Evolutionary conservation across 805 yeast genomes (phyloP).

Genomic region (Kodamaea laetipori): DNA sequence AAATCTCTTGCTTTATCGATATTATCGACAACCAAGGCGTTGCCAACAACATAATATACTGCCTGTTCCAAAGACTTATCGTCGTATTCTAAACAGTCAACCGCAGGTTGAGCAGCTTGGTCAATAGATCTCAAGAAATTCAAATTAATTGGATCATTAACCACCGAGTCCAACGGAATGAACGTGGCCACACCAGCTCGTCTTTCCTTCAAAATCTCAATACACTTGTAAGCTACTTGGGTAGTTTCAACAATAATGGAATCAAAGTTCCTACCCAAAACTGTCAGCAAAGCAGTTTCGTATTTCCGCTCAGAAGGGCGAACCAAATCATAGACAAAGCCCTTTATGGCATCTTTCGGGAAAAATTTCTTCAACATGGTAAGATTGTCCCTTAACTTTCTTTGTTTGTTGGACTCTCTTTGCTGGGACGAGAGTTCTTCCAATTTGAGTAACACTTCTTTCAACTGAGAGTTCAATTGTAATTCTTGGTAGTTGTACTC

Average conservation of each 20-base stretch:
- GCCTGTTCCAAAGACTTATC: conserved; percentile 74
- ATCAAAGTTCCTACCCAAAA: conserved; percentile 78
- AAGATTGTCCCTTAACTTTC: conserved; percentile 70
- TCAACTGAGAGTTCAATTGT: conserved; percentile 63
- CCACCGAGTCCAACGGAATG: conserved; percentile 80
- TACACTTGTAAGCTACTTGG: conserved; percentile 70
- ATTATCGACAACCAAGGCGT: conserved; percentile 74
- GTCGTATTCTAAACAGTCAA: conserved; percentile 69
- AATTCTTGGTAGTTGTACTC: conserved; percentile 49
- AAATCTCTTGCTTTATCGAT: conserved; percentile 67
- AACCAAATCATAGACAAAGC: conserved; percentile 77
- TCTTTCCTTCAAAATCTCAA: conserved; percentile 79
- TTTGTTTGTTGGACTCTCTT: conserved; percentile 73
- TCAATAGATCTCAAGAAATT: conserved; percentile 55
- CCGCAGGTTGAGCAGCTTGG: conserved; percentile 60
- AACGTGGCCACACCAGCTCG: conserved; percentile 84
- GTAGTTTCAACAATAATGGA: conserved; percentile 79
- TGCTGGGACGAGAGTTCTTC: conserved; percentile 76
- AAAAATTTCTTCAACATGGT: conserved; percentile 66
- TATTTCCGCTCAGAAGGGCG: conserved; percentile 73
- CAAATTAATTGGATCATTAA: conserved; percentile 53
- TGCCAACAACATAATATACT: conserved; percentile 75
- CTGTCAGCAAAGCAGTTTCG: conserved; percentile 72
- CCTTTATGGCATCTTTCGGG: conserved; percentile 73
- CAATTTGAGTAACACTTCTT: conserved; percentile 58